Conservation (phyloP, 2,329 filamentous ascomycete genomes). For the Lasiodiplodia gonubiensis region DNA sequence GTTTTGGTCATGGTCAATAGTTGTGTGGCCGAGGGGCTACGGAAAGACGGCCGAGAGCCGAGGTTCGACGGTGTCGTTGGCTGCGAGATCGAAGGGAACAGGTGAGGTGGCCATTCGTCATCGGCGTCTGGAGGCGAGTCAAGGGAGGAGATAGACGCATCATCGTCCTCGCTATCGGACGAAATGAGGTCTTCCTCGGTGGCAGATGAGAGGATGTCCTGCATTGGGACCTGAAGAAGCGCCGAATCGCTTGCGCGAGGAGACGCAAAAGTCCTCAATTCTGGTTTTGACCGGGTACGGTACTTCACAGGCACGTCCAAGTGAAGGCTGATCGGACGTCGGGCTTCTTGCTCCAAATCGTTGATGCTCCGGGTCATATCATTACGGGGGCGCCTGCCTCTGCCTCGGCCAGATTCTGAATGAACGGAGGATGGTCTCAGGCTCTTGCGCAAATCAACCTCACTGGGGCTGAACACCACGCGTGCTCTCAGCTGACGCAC, state of each 20-base stretch:
- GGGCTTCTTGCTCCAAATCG: conserved; percentile 12
- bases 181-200: conserved; percentile 24
- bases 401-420: conserved; percentile 26
- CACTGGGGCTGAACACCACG: conserved; percentile 71
- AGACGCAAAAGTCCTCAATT: background rate
- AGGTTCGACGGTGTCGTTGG: conserved; percentile 36
- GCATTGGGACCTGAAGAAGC: conserved; percentile 18
- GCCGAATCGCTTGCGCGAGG: conserved; percentile 23
- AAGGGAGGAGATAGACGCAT: conserved; percentile 23
- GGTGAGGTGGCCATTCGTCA: conserved; percentile 30
- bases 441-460: conserved; percentile 51
- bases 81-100: conserved; percentile 39
- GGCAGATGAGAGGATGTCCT: conserved; percentile 29
- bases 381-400: conserved; percentile 10
- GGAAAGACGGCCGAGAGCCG: conserved; percentile 29
- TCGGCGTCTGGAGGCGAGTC: conserved; percentile 36
- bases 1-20: conserved; percentile 29
- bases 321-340: conserved; percentile 15
- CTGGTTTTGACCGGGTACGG: background rate
- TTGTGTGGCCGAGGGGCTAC: conserved; percentile 30
- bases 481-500: conserved; percentile 71
- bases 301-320: conserved; percentile 11
- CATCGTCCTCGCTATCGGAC: conserved; percentile 29
- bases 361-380: conserved; percentile 22
- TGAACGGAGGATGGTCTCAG: conserved; percentile 34